Percentiles rank a stretch among this genome's conserved stretches.
Evolutionary conservation across 768 basidiomycete species (phyloP).

Genomic region (Asterophora lycoperdoides): DNA sequence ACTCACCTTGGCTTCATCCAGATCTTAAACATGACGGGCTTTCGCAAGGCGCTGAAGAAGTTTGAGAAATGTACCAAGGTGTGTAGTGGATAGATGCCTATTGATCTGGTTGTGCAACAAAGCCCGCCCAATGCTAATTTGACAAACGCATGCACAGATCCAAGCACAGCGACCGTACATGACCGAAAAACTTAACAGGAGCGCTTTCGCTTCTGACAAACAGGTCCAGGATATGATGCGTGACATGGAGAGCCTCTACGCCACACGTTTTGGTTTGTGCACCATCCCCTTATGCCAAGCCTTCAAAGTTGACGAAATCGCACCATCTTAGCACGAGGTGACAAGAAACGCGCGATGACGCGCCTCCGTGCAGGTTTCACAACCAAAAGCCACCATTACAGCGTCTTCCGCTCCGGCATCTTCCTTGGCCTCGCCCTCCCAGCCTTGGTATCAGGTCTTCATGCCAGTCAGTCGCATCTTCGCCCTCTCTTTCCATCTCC

Average conservation of each 20-base stretch:
- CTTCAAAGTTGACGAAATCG: neutral
- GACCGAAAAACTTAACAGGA: slow-evolving; percentile 70
- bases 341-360: slow-evolving; percentile 71
- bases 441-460: slow-evolving; percentile 58
- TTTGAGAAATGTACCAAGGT: slow-evolving; percentile 79
- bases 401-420: slow-evolving; percentile 71
- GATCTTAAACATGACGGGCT: slow-evolving; percentile 87
- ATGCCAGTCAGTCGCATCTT: slow-evolving; percentile 42
- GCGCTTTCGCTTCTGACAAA: slow-evolving; percentile 62
- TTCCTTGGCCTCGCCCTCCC: slow-evolving; percentile 71
- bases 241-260: slow-evolving; percentile 74
- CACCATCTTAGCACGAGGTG: slow-evolving; percentile 50
- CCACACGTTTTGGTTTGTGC: slow-evolving; percentile 60
- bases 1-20: slow-evolving; percentile 20
- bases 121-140: no score
- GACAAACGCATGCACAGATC: slow-evolving; percentile 36
- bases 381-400: slow-evolving; percentile 61
- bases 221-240: slow-evolving; percentile 63
- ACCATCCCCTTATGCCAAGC: neutral
- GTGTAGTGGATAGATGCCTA: no score
- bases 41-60: slow-evolving; percentile 82
- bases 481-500: neutral
- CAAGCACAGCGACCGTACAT: slow-evolving; percentile 75
- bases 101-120: neutral
- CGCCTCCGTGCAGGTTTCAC: slow-evolving; percentile 53